Evolutionary conservation across 2,329 filamentous ascomycete genomes (phyloP).

Genomic region (Colletotrichum truncatum): DNA sequence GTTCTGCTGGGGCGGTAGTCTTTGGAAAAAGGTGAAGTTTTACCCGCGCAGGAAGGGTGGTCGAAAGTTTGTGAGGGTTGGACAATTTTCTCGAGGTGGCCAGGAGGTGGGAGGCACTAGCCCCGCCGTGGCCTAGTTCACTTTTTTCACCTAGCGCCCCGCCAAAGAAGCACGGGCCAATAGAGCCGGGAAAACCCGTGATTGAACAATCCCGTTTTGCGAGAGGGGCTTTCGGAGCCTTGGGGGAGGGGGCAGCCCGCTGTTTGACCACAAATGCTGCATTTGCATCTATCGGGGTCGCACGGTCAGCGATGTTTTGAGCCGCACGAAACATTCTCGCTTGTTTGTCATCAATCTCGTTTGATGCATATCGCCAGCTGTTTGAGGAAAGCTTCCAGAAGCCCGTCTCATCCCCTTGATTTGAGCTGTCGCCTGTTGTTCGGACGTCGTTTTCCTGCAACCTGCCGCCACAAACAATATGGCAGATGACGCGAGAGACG

Average conservation of each 20-base stretch:
- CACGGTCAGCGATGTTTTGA: slow-evolving; percentile 12
- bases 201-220: slow-evolving; percentile 29
- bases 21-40: slow-evolving; percentile 50
- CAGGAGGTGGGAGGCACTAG: slow-evolving; percentile 52
- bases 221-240: slow-evolving; percentile 7
- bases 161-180: slow-evolving; percentile 22
- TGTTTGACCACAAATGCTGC: neutral
- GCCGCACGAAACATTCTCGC: slow-evolving; percentile 27
- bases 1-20: slow-evolving; percentile 48
- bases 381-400: slow-evolving; percentile 17
- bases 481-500: slow-evolving; percentile 18
- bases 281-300: slow-evolving; percentile 16
- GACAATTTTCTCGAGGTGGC: slow-evolving; percentile 51
- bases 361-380: slow-evolving; percentile 12
- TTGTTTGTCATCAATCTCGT: neutral
- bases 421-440: neutral
- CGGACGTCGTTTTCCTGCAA: neutral
- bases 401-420: neutral
- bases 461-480: slow-evolving; percentile 29
- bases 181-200: slow-evolving; percentile 24
- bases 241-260: neutral
- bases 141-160: slow-evolving; percentile 27
- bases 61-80: slow-evolving; percentile 50
- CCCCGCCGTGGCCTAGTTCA: slow-evolving; percentile 29
- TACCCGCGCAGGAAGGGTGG: slow-evolving; percentile 50